phyloP scores from a whole-genome alignment of 2,329 filamentous ascomycete species.

The Colletotrichum brevisporum region DNA sequence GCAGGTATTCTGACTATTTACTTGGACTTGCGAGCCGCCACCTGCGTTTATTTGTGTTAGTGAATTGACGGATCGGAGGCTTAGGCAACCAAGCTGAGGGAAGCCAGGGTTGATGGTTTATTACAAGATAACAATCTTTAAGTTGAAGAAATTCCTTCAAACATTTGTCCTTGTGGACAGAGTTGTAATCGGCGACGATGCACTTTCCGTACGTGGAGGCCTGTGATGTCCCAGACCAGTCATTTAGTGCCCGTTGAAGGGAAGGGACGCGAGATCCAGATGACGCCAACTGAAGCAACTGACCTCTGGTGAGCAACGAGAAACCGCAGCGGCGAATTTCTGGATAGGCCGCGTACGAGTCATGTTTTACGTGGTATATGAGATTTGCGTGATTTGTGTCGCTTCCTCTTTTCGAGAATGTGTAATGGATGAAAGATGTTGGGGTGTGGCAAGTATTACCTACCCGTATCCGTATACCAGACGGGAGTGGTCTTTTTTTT shows the following conservation, averaged over 20 bases:
- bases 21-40: constrained; percentile 32
- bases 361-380: constrained; percentile 40
- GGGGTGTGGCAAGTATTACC: too few relatives aligned
- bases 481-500: too few relatives aligned
- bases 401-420: too few relatives aligned
- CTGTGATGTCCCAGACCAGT: constrained; percentile 60
- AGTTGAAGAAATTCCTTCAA: constrained; percentile 85
- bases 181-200: constrained; percentile 89
- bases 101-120: constrained; percentile 43
- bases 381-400: too few relatives aligned
- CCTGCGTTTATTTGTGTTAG: constrained; percentile 24
- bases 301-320: constrained; percentile 70
- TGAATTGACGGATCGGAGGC: constrained; percentile 4
- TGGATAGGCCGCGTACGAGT: constrained; percentile 63
- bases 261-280: too few relatives aligned
- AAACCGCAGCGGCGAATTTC: constrained; percentile 67
- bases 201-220: constrained; percentile 91
- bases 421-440: too few relatives aligned
- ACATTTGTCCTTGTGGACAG: constrained; percentile 93
- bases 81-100: background rate
- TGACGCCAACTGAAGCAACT: constrained; percentile 30
- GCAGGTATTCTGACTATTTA: background rate
- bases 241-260: background rate
- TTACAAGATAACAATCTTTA: constrained; percentile 90
- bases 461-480: too few relatives aligned